These are phyloP conservation scores for Sutorius australiensis DNA, from an alignment of 768 basidiomycete genomes.

Conservation along the genomic window DNA sequence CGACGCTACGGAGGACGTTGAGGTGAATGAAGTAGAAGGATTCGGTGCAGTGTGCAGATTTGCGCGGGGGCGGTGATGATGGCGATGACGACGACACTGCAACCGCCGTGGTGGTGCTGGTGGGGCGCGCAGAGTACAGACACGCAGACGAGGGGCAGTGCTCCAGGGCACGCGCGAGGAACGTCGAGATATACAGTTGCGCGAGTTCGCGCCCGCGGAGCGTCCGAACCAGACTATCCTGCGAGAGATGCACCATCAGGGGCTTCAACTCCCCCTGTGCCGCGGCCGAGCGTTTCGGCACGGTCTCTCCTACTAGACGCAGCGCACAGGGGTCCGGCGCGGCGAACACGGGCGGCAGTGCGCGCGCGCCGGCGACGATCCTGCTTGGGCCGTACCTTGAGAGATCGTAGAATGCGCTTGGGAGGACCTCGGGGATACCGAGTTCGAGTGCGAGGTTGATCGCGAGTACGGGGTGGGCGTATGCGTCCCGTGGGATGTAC, in stretches of 20 bases:
- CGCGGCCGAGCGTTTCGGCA: background rate
- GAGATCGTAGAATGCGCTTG: conserved; percentile 71
- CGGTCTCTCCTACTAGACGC: background rate
- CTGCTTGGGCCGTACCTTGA: conserved; percentile 69
- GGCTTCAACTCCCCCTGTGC: background rate
- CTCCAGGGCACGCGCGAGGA: conserved; percentile 55
- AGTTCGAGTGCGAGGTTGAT: conserved; percentile 70
- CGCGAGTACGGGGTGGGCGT: conserved; percentile 65
- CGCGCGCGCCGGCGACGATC: conserved; percentile 52
- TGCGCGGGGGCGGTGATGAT: background rate
- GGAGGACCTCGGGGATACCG: conserved; percentile 52
- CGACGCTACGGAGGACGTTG: conserved; percentile 65
- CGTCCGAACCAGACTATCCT: conserved; percentile 39
- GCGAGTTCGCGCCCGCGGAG: conserved; percentile 63
- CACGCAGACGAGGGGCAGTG: conserved; percentile 51
- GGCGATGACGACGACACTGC: no score
- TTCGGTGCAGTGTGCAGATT: conserved; percentile 46
- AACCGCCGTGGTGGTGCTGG: no score
- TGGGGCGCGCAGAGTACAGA: conserved; percentile 31
- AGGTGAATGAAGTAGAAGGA: conserved; percentile 76
- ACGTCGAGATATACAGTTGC: conserved; percentile 58
- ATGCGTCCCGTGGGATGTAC: conserved; percentile 57
- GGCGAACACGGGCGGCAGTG: conserved; percentile 31
- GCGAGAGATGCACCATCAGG: conserved; percentile 32
- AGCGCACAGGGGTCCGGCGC: conserved; percentile 17